A percentile compares a stretch with the other conserved stretches of the same genome.
phyloP scores from a whole-genome alignment of 768 basidiomycete genomes.

The Cytidiella melzeri region DNA sequence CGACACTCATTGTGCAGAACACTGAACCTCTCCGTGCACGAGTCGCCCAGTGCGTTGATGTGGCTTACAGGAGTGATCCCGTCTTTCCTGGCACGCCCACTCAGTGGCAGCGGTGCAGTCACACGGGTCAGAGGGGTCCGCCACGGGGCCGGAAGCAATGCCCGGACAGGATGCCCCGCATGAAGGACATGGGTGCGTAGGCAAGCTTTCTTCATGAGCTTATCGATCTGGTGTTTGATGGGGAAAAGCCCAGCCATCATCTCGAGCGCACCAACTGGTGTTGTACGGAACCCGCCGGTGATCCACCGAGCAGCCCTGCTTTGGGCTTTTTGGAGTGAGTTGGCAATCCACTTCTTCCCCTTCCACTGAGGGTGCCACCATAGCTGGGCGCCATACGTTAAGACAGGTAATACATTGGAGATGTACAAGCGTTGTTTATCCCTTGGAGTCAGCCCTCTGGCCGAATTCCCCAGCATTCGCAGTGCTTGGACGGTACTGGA shows the following conservation, averaged over 20 bases:
- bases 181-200: too few species aligned
- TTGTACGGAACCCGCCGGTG: conserved; percentile 15
- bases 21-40: conserved; percentile 2
- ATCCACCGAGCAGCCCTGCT: conserved; percentile 17
- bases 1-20: conserved; percentile 5
- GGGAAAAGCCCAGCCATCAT: too few species aligned
- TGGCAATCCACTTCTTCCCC: conserved; percentile 8
- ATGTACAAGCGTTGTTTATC: conserved; percentile 15
- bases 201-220: too few species aligned
- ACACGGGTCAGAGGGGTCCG: neutral
- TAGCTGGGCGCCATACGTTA: too few species aligned
- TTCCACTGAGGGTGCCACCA: conserved; percentile 14
- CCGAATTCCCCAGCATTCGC: conserved; percentile 17
- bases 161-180: conserved; percentile 1
- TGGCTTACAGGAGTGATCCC: conserved; percentile 1
- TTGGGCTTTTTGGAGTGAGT: conserved; percentile 16
- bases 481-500: conserved; percentile 9
- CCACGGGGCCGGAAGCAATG: neutral
- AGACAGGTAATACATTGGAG: conserved; percentile 13
- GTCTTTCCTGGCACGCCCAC: neutral
- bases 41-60: neutral
- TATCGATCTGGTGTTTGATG: neutral
- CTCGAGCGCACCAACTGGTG: conserved; percentile 14
- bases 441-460: conserved; percentile 10
- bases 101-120: neutral